A percentile compares a stretch with the other conserved stretches of the same genome.
phyloP scores from a whole-genome alignment of 257 asterid species.

The Cruciata laevipes region DNA sequence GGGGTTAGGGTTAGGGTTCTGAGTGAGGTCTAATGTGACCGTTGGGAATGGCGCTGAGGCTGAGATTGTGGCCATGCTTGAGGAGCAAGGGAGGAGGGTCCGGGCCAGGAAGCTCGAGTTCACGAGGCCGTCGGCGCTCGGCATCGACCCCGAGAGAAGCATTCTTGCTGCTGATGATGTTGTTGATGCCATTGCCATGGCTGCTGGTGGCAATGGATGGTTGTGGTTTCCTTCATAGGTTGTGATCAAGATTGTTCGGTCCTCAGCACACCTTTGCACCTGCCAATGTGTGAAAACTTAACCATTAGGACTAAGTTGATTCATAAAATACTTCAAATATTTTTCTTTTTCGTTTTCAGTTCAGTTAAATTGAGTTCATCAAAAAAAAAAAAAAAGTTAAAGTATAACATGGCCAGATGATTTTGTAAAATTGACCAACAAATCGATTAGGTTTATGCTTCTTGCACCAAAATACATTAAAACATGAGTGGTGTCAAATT shows the following conservation, averaged over 20 bases:
- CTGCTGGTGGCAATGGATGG: slow-evolving; percentile 94
- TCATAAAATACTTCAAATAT: too few species aligned
- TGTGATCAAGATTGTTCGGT: slow-evolving; percentile 59
- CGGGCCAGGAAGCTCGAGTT: slow-evolving; percentile 73
- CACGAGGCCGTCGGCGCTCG: slow-evolving; percentile 72
- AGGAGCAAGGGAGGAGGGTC: slow-evolving; percentile 77
- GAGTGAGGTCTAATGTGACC: slow-evolving; percentile 88
- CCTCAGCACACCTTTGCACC: slow-evolving; percentile 96
- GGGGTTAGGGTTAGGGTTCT: slow-evolving; percentile 59
- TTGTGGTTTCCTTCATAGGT: slow-evolving; percentile 94
- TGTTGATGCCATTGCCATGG: slow-evolving; percentile 92
- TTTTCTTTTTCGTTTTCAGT: too few species aligned
- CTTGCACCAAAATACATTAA: too few species aligned
- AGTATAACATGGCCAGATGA: too few species aligned
- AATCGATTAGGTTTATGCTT: too few species aligned
- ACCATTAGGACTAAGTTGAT: background rate
- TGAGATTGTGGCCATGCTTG: slow-evolving; percentile 87
- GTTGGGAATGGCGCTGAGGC: slow-evolving; percentile 96
- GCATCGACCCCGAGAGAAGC: slow-evolving; percentile 91
- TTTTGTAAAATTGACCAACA: too few species aligned
- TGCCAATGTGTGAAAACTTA: slow-evolving; percentile 10
- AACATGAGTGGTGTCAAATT: too few species aligned
- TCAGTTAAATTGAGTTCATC: too few species aligned
- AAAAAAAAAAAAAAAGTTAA: too few species aligned
- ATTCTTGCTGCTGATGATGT: slow-evolving; percentile 90